These are phyloP conservation scores for Tulasnella sp. DNA, from an alignment of 768 basidiomycete genomes.

Conservation along the genomic window DNA sequence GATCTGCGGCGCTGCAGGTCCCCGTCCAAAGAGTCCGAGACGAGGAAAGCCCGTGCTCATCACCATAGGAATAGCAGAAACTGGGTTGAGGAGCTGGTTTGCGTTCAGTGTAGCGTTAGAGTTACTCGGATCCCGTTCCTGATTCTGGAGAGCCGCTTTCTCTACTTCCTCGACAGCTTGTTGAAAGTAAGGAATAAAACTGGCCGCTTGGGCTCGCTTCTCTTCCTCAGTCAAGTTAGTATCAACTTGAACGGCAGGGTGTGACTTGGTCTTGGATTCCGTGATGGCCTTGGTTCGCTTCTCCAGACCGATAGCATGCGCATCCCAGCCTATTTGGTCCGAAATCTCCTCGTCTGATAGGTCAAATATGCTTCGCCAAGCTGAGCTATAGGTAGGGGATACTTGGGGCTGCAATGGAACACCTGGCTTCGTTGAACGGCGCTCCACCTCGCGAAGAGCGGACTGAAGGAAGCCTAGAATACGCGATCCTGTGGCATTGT, in stretches of 20 bases:
- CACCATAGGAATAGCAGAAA: constrained; percentile 34
- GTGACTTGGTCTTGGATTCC: no score
- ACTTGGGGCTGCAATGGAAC: neutral
- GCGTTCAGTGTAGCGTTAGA: neutral
- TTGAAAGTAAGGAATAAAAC: no score
- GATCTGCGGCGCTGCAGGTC: constrained; percentile 27
- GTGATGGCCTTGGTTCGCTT: neutral
- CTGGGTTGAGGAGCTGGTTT: neutral
- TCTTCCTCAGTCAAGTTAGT: no score
- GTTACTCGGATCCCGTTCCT: no score
- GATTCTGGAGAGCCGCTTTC: no score
- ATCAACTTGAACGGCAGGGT: no score
- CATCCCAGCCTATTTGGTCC: constrained; percentile 10
- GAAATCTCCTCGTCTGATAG: constrained; percentile 6
- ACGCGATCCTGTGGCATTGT: neutral
- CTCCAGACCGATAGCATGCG: neutral
- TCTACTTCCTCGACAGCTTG: no score
- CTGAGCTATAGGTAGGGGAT: neutral
- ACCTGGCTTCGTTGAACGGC: neutral
- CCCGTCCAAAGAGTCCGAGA: constrained; percentile 44
- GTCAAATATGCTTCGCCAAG: neutral
- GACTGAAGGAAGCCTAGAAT: constrained; percentile 31
- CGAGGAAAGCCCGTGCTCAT: constrained; percentile 40
- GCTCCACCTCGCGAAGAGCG: constrained; percentile 27
- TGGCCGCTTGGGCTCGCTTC: no score